Percentiles rank a stretch among this genome's conserved stretches.
These are phyloP conservation scores for Hamigera avellanea DNA, from an alignment of 495 filamentous ascomycete species.

Conservation along the genomic window DNA sequence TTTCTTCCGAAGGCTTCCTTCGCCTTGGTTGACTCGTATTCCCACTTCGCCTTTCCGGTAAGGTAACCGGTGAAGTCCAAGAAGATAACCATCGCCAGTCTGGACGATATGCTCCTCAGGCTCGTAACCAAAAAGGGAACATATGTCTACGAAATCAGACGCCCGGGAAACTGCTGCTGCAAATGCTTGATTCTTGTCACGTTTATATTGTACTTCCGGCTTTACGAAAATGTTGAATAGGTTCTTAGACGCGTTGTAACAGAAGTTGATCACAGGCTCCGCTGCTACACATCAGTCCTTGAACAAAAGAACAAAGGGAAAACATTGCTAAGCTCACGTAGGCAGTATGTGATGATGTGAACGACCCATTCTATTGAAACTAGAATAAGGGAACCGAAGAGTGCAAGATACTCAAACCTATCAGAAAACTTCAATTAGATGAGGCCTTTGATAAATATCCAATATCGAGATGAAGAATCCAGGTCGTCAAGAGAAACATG, in stretches of 20 bases:
- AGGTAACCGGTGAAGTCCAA: conserved; percentile 79
- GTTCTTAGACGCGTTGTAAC: conserved; percentile 68
- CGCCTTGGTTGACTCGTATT: conserved; percentile 55
- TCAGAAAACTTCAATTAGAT: neutral
- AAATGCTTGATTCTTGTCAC: conserved; percentile 32
- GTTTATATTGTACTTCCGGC: conserved; percentile 51
- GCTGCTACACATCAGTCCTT: conserved; percentile 39
- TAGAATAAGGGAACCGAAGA: conserved; percentile 70
- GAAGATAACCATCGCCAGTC: conserved; percentile 85
- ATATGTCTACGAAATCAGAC: conserved; percentile 86
- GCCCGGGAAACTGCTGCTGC: conserved; percentile 49
- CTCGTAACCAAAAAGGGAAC: conserved; percentile 76
- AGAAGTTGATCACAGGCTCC: conserved; percentile 64
- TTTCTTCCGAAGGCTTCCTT: conserved; percentile 61
- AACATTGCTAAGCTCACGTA: conserved; percentile 48
- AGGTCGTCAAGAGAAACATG: too few species aligned
- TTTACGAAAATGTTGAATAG: conserved; percentile 72
- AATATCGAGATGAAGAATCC: neutral
- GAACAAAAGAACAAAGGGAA: neutral
- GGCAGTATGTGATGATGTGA: conserved; percentile 76
- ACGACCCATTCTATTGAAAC: conserved; percentile 71
- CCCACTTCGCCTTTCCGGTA: conserved; percentile 73
- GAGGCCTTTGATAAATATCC: neutral
- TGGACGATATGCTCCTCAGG: conserved; percentile 94
- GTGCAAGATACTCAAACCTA: conserved; percentile 75